Percentiles rank a stretch among this genome's conserved stretches.
Conservation (phyloP, 2,329 filamentous ascomycete genomes). For the Lasiodiplodia citricola region DNA sequence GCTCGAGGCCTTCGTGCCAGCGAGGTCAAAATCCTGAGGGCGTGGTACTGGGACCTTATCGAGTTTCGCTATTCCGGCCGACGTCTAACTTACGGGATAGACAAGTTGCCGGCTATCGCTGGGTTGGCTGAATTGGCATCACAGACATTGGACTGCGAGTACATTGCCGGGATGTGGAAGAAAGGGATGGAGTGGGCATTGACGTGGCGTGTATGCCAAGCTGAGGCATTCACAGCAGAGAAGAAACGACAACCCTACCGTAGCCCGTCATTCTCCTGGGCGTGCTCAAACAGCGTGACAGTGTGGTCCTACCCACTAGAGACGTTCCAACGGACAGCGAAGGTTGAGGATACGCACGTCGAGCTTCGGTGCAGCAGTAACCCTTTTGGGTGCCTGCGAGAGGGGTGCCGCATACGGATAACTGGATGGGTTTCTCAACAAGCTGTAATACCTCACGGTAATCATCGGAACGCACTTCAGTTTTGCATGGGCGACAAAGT, state of each 20-base stretch:
- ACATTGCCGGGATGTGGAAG: conserved; percentile 6
- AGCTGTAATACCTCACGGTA: not conserved
- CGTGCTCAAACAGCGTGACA: not conserved
- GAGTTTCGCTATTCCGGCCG: conserved; percentile 19
- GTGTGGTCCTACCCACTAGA: not conserved
- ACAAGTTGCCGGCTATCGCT: conserved; percentile 27
- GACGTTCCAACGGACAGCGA: not conserved
- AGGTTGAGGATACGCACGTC: not conserved
- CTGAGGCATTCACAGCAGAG: not conserved
- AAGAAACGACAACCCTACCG: not conserved
- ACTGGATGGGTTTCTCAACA: not conserved
- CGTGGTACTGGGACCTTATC: conserved; percentile 4
- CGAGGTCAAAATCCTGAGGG: not conserved
- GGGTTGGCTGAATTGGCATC: conserved; percentile 19
- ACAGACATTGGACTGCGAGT: not conserved
- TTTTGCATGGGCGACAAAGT: not conserved
- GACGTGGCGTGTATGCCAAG: not conserved
- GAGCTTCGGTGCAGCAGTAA: not conserved
- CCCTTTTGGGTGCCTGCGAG: not conserved
- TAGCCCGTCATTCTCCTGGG: not conserved
- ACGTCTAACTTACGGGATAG: conserved; percentile 19
- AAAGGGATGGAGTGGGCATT: not conserved
- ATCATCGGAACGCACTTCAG: not conserved
- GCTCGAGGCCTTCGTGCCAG: not conserved
- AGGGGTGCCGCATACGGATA: not conserved